Conservation (phyloP, 331 rosid genomes). For the Dryas integrifolia region DNA sequence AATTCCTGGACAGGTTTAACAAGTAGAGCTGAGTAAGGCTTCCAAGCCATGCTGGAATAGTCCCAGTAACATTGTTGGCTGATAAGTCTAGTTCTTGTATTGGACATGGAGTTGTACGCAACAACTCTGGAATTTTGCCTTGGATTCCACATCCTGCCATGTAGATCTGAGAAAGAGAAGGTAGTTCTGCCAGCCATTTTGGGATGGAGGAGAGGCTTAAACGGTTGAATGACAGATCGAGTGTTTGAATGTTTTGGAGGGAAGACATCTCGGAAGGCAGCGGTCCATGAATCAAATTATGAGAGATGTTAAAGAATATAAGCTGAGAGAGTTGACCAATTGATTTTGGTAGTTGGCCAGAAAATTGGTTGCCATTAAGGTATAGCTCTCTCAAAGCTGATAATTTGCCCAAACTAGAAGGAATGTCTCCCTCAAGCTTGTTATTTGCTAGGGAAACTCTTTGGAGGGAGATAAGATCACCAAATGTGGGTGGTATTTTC, state of each 20-base stretch:
- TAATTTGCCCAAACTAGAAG: slow-evolving; percentile 53
- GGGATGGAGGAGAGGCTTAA: slow-evolving; percentile 51
- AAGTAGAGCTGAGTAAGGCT: slow-evolving; percentile 44
- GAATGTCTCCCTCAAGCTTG: slow-evolving; percentile 54
- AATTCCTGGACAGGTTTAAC: slow-evolving; percentile 59
- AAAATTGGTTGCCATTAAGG: slow-evolving; percentile 46
- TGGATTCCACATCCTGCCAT: slow-evolving; percentile 64
- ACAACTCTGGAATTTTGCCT: slow-evolving; percentile 47
- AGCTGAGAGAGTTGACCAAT: slow-evolving; percentile 57
- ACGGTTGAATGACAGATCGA: slow-evolving; percentile 68
- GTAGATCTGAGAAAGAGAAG: slow-evolving; percentile 47
- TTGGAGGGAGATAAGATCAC: slow-evolving; percentile 47
- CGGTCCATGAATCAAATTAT: slow-evolving; percentile 54
- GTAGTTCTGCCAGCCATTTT: slow-evolving; percentile 44
- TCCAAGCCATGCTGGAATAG: slow-evolving; percentile 65
- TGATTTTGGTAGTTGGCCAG: slow-evolving; percentile 60
- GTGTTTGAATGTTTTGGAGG: slow-evolving; percentile 54
- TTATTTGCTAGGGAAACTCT: slow-evolving; percentile 57
- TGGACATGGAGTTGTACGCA: slow-evolving; percentile 32
- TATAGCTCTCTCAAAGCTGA: slow-evolving; percentile 50
- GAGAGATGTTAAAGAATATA: slow-evolving; percentile 43
- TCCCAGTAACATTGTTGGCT: slow-evolving; percentile 51
- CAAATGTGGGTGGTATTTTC: slow-evolving; percentile 45
- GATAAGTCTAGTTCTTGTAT: slow-evolving; percentile 69
- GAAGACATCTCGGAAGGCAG: slow-evolving; percentile 57